phyloP scores from a whole-genome alignment of 164 flowering plant genomes.

The Cinnamomum chago region DNA sequence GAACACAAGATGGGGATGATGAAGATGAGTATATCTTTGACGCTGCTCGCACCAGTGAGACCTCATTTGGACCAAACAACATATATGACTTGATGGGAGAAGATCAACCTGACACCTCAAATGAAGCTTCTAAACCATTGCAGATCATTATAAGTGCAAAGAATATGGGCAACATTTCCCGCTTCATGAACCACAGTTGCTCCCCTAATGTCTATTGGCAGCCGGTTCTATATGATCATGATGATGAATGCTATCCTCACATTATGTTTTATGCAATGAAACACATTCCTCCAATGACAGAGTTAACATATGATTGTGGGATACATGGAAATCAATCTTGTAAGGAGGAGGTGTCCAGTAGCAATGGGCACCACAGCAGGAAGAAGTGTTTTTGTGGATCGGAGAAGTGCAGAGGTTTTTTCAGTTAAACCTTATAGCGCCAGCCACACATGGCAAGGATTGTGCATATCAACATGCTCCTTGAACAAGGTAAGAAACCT shows the following conservation, averaged over 20 bases:
- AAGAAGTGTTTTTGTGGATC: constrained; percentile 46
- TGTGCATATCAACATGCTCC: neutral
- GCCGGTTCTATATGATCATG: constrained; percentile 44
- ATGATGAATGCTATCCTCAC: constrained; percentile 36
- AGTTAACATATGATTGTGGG: constrained; percentile 71
- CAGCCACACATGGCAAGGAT: neutral
- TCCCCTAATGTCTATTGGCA: constrained; percentile 70
- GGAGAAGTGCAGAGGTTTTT: constrained; percentile 41
- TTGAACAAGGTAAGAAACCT: constrained; percentile 16
- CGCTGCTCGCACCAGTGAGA: constrained; percentile 27
- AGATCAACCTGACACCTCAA: constrained; percentile 12
- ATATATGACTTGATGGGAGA: constrained; percentile 30
- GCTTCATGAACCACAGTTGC: constrained; percentile 83
- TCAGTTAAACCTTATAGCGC: constrained; percentile 21
- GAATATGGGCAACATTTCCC: constrained; percentile 60
- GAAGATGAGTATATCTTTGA: constrained; percentile 44
- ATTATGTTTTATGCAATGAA: constrained; percentile 55
- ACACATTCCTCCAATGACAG: constrained; percentile 74
- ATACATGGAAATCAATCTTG: constrained; percentile 10
- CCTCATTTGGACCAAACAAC: constrained; percentile 25
- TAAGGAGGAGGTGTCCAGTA: neutral
- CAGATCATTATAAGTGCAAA: constrained; percentile 49
- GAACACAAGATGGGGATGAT: constrained; percentile 23
- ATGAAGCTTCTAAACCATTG: constrained; percentile 19
- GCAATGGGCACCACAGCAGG: constrained; percentile 16